A percentile compares a stretch with the other conserved stretches of the same genome.
phyloP scores from a whole-genome alignment of 1,284 basidiomycete genomes.

The Salmacisia buchloeana region DNA sequence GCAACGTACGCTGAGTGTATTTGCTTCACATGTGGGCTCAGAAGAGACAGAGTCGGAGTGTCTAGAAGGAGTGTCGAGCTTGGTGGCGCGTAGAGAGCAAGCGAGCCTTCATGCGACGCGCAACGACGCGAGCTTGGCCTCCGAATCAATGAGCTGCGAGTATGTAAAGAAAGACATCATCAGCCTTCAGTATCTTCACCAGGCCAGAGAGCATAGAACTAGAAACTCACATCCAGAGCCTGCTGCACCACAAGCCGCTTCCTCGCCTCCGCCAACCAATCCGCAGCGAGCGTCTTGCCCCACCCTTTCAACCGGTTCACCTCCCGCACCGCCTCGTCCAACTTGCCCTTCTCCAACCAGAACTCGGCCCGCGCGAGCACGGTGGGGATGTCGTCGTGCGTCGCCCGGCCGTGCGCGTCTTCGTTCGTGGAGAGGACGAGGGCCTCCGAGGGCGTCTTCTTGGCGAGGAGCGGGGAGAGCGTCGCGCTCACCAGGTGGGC shows the following conservation, averaged over 20 bases:
- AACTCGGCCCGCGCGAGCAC: slow-evolving; percentile 84
- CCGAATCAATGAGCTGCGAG: slow-evolving; percentile 66
- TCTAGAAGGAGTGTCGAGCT: too few species aligned
- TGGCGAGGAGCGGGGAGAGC: slow-evolving; percentile 70
- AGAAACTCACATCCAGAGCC: slow-evolving; percentile 67
- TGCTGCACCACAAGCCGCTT: slow-evolving; percentile 85
- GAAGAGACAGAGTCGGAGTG: too few species aligned
- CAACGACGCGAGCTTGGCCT: slow-evolving; percentile 63
- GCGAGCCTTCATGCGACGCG: slow-evolving; percentile 55
- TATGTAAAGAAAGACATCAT: slow-evolving; percentile 45
- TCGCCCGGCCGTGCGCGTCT: too few species aligned
- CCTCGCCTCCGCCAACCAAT: slow-evolving; percentile 89
- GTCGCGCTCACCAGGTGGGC: slow-evolving; percentile 77
- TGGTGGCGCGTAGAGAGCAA: too few species aligned
- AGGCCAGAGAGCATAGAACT: slow-evolving; percentile 28
- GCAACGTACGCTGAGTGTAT: too few species aligned
- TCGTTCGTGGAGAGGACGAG: not conserved
- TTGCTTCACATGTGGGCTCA: too few species aligned
- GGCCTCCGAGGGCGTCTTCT: slow-evolving; percentile 62
- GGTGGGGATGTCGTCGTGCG: slow-evolving; percentile 71
- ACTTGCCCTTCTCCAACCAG: slow-evolving; percentile 81
- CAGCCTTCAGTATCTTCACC: not conserved
- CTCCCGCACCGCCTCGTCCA: slow-evolving; percentile 84
- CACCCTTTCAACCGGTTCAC: slow-evolving; percentile 78
- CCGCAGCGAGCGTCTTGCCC: slow-evolving; percentile 71